Evolutionary conservation across 495 filamentous ascomycete genomes (phyloP).

Genomic region (Aspergillus bridgeri): DNA sequence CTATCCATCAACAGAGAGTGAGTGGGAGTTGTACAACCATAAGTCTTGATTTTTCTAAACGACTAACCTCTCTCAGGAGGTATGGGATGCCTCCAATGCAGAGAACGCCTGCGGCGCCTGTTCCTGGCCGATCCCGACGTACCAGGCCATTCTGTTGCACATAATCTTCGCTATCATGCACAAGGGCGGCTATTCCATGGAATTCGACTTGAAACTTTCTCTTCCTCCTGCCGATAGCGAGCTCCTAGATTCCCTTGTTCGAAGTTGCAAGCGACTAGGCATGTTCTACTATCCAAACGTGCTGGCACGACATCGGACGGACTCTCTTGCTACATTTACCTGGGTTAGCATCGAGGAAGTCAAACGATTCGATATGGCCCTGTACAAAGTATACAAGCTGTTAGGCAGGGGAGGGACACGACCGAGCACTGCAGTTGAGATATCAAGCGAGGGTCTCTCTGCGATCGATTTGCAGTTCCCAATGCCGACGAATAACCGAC

Average conservation of each 20-base stretch:
- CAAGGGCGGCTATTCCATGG: background rate
- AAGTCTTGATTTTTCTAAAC: conserved; percentile 11
- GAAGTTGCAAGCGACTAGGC: conserved; percentile 24
- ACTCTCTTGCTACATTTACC: conserved; percentile 13
- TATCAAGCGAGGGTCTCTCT: background rate
- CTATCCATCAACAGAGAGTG: conserved; percentile 28
- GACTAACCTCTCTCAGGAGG: conserved; percentile 13
- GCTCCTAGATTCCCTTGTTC: conserved; percentile 23
- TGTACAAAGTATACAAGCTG: conserved; percentile 23
- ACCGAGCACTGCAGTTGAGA: background rate
- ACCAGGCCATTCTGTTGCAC: conserved; percentile 33
- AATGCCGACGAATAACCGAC: conserved; percentile 15
- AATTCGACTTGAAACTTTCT: conserved; percentile 19
- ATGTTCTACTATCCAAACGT: conserved; percentile 32
- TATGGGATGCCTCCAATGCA: conserved; percentile 25
- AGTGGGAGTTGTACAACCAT: background rate
- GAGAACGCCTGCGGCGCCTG: conserved; percentile 11
- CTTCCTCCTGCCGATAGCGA: conserved; percentile 9
- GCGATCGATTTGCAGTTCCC: conserved; percentile 30
- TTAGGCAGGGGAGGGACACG: background rate
- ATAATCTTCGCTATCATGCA: conserved; percentile 22
- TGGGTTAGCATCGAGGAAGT: conserved; percentile 29
- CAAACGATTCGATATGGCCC: conserved; percentile 28
- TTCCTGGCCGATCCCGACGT: conserved; percentile 30
- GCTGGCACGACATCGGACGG: conserved; percentile 16